Evolutionary conservation across 2,329 filamentous ascomycete genomes (phyloP).

Genomic region (Zasmidium citrigriseum): DNA sequence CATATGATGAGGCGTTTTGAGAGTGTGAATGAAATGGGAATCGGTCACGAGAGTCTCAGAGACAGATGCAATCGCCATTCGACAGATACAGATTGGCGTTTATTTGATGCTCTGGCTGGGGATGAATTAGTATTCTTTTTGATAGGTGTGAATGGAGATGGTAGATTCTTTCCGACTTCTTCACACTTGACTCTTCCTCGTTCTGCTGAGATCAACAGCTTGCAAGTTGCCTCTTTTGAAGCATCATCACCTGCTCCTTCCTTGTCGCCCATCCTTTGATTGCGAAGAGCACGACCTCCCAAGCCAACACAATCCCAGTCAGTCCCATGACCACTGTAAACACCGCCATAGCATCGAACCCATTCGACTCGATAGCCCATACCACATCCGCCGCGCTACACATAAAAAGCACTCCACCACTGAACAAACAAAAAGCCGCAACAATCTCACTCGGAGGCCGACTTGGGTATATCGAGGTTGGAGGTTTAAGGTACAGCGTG

Average conservation of each 20-base stretch:
- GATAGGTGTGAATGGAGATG: no score
- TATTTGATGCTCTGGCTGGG: no score
- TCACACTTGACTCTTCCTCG: no score
- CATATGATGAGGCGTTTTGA: no score
- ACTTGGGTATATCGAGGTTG: constrained; percentile 75
- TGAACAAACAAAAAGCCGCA: constrained; percentile 79
- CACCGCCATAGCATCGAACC: constrained; percentile 87
- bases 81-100: no score
- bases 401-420: constrained; percentile 91
- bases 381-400: constrained; percentile 79
- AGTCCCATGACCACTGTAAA: constrained; percentile 87
- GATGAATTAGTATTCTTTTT: no score
- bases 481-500: constrained; percentile 75
- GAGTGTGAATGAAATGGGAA: no score
- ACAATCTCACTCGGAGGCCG: constrained; percentile 90
- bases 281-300: constrained; percentile 74
- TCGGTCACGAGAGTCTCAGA: no score
- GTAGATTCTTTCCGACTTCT: no score
- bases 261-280: constrained; percentile 80
- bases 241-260: no score
- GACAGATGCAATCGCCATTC: no score
- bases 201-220: no score
- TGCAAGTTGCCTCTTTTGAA: constrained; percentile 3
- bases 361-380: constrained; percentile 71
- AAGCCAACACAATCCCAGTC: constrained; percentile 81